Evolutionary conservation across 495 filamentous ascomycete genomes (phyloP), one percentile per base, ranked within the genome.

Genomic region (Astrocystis sublimbata): DNA sequence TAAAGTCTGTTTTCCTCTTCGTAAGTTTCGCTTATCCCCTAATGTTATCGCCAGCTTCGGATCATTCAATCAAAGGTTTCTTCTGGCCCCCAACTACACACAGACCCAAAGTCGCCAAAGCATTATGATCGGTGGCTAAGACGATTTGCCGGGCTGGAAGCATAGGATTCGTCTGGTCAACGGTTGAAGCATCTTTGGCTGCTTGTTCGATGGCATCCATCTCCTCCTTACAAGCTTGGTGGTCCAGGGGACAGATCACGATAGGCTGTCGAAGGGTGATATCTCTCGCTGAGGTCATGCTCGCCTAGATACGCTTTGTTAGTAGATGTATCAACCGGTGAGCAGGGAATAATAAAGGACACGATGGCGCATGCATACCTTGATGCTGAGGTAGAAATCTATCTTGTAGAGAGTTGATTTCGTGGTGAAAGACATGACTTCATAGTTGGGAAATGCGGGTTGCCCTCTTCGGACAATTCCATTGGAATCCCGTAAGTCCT

Each of bases 191-290:
- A 60, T 98, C 93, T 72, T 92, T 92, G 2, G 94, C 94, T 0
- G 96, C 91, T 74, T 94, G 89, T 68, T 97, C 92, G 63, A 98
- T 98, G 7, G 92, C 92, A 69, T 96, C 92, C 90, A 98, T 96
- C 77, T 98, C 96, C 66, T 96, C 92, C 70, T 96, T 96, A 78
- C 94, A 98, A 12, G 89, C 91, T 60, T 93, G 90, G 66, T 97
- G 91, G 71, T 98, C 94, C 40, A 96, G 86, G 0, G 96, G 94
- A 66, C 93, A 97, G 50, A 98, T 93, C 45, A 98, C 90, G 58
- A 98, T 98, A 54, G 90, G 92, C 74, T 97, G 92, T 45, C 93
- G 88, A 40, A 98, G 85, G 6, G 87, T 78, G 43, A 98, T 97
- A 66, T 98, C 96, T 78, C 88, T 85, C 17, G 93, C 92, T 12